phyloP scores from a whole-genome alignment of 2,329 filamentous ascomycete species.

The Neopestalotiopsis clavispora region DNA sequence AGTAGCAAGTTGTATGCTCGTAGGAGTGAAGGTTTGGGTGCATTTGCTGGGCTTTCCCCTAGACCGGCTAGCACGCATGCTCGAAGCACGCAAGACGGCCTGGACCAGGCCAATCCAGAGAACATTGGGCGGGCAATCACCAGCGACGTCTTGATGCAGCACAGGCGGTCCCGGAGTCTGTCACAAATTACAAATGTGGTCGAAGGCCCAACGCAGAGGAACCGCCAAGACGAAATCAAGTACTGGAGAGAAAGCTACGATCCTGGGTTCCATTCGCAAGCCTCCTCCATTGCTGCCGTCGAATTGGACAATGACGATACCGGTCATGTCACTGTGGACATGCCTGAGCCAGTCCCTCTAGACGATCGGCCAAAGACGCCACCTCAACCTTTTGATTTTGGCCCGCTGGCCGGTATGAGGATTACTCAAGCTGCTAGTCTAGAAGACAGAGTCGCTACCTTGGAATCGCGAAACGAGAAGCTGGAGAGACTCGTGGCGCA shows the following conservation, averaged over 20 bases:
- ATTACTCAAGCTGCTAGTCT: conserved; percentile 60
- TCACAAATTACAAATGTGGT: conserved; percentile 51
- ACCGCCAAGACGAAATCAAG: conserved; percentile 67
- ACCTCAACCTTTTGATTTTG: conserved; percentile 61
- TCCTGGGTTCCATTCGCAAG: conserved; percentile 54
- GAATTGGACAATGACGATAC: conserved; percentile 40
- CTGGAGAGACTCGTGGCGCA: conserved; percentile 59
- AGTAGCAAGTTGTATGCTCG: conserved; percentile 45
- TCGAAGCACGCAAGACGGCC: conserved; percentile 46
- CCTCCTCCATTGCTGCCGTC: conserved; percentile 43
- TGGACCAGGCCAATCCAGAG: conserved; percentile 48
- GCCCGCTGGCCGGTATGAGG: conserved; percentile 56
- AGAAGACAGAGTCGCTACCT: conserved; percentile 54
- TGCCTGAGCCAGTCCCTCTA: conserved; percentile 33
- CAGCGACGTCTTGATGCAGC: conserved; percentile 53
- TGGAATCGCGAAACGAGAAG: conserved; percentile 58
- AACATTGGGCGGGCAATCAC: conserved; percentile 68
- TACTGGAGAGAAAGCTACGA: conserved; percentile 68
- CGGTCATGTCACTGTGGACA: conserved; percentile 34
- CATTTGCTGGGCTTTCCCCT: conserved; percentile 61
- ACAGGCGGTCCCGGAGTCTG: conserved; percentile 64
- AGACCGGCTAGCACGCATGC: conserved; percentile 66
- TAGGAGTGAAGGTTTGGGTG: conserved; percentile 44
- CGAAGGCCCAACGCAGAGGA: conserved; percentile 43
- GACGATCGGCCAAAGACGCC: conserved; percentile 42